phyloP scores from a whole-genome alignment of 2,329 filamentous ascomycete genomes.

The Nannizzia gypsea region DNA sequence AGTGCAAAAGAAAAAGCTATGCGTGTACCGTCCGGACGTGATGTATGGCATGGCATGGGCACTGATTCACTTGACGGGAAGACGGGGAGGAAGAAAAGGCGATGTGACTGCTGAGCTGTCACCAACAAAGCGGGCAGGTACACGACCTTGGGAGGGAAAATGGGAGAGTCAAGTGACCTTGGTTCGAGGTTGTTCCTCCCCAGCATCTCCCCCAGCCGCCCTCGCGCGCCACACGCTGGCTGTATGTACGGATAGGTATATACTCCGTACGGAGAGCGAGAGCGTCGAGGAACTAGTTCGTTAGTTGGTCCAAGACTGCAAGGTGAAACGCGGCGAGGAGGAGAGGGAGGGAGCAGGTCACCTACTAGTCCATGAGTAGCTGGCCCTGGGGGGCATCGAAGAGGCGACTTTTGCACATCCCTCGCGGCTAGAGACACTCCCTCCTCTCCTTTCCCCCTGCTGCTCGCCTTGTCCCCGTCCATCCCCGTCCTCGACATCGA shows the following conservation, averaged over 20 bases:
- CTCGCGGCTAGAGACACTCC: background rate
- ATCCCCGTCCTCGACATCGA: no score
- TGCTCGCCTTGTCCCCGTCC: no score
- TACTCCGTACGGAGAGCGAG: no score
- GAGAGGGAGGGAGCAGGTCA: background rate
- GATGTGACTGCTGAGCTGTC: constrained; percentile 3
- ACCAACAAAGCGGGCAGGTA: background rate
- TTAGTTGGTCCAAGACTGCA: background rate
- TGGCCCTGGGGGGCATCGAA: no score
- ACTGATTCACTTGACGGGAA: background rate
- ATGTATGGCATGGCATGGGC: background rate
- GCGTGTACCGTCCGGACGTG: background rate
- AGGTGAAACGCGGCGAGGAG: background rate
- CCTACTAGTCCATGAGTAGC: background rate
- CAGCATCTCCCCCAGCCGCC: background rate
- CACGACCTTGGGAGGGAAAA: background rate
- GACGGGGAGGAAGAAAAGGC: background rate
- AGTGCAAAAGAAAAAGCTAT: background rate
- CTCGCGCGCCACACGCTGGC: background rate
- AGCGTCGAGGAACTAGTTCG: no score
- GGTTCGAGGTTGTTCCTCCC: background rate
- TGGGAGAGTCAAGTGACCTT: constrained; percentile 1
- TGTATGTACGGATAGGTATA: no score
- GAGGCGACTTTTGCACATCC: background rate
- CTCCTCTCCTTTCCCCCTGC: background rate